Base-by-base conservation (phyloP, 2,329 filamentous ascomycete species). In the Colletotrichum sp. region DNA sequence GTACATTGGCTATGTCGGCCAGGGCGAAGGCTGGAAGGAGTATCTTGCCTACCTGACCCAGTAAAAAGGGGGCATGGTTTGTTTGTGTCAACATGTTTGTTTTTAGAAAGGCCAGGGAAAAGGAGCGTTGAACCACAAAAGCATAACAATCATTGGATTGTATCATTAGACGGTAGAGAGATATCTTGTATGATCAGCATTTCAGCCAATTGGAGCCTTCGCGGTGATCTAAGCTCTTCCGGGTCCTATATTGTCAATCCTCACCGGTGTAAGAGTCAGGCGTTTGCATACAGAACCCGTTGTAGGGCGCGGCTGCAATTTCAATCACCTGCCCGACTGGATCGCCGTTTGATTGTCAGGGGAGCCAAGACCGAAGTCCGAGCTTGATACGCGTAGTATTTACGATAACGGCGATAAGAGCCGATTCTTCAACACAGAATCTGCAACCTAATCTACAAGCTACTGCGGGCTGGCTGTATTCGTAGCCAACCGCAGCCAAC, bases 1-100 rank as follows among this genome's bases (percentile, higher is more conserved):
- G 85, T 86, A 86, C 66, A 81, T 86, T 74, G 85, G 84, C 16
- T 83, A 81, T 68, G 83, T 85, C 22, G 82, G 82, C 18, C 72
- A 52, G 73, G 79, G 75, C 57, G 78, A 67, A 7, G 80, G 80
- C n/a, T 83, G 81, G 78, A 79, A 77, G 48, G 68, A 76, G 32
- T 85, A 85, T 76, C 77, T 83, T 16, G 63, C 67, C 24, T 77
- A 76, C 63, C 39, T 76, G 71, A 67, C 57, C 32, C 70, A 64
- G 66, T 71, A 71, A 44, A 70, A 62, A 18, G 52, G 55, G 15
- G 55, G 44, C 39, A 60, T 24, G 32, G 32, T 16, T 44, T 32
- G 18, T 68, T 26, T 32, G 48, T 57, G 34, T 60, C 13, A 59
- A 30, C 15, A 26, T 44, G 39, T 52, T 67, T 36, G 16, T 26